Percentiles rank a stretch among this genome's conserved stretches.
Conservation (phyloP, 129 eudicot species). For the Artemisia annua region DNA sequence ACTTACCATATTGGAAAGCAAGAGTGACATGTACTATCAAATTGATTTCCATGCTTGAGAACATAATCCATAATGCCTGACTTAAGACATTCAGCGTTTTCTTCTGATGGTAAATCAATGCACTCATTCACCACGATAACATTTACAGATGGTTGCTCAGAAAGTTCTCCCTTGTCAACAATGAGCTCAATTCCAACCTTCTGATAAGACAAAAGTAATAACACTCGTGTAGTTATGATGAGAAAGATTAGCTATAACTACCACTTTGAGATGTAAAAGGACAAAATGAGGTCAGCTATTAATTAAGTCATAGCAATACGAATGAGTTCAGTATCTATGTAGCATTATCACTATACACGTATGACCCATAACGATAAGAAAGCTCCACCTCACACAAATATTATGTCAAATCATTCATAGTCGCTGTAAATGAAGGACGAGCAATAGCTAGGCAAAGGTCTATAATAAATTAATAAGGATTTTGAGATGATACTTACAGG, state of each 20-base stretch:
- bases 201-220: neutral
- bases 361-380: too few species aligned
- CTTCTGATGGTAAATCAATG: slow-evolving; percentile 36
- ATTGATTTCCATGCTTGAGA: slow-evolving; percentile 62
- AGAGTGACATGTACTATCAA: slow-evolving; percentile 44
- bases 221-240: neutral
- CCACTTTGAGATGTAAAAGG: neutral
- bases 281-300: neutral
- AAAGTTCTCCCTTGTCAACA: slow-evolving; percentile 43
- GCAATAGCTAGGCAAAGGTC: neutral
- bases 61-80: slow-evolving; percentile 73
- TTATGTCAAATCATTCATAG: too few species aligned
- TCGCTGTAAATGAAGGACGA: neutral
- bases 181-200: slow-evolving; percentile 55
- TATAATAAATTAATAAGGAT: slow-evolving; percentile 8
- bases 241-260: slow-evolving; percentile 9
- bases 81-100: slow-evolving; percentile 46
- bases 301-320: neutral
- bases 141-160: slow-evolving; percentile 41
- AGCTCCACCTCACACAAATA: too few species aligned
- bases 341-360: too few species aligned
- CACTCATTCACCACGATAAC: slow-evolving; percentile 45
- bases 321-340: neutral
- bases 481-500: slow-evolving; percentile 58
- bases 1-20: slow-evolving; percentile 69